Evolutionary conservation across 371 early-diverging fungal species (phyloP).

Genomic region (Mucor velutinosus): DNA sequence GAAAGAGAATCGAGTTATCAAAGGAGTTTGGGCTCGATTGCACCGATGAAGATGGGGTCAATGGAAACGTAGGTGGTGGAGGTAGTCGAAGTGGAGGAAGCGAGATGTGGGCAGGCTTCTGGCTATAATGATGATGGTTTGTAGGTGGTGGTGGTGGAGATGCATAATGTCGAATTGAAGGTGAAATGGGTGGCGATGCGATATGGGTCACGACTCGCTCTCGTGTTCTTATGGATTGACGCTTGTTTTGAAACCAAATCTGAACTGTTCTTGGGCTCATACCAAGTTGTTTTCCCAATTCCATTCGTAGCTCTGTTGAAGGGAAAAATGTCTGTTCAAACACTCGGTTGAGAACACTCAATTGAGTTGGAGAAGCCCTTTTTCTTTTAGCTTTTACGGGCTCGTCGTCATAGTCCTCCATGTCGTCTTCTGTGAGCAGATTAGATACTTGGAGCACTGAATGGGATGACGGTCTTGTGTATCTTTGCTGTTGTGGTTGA

Average conservation of each 20-base stretch:
- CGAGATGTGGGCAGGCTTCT: conserved; percentile 5
- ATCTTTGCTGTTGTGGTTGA: neutral
- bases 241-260: conserved; percentile 96
- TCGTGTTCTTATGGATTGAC: conserved; percentile 53
- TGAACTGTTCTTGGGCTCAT: conserved; percentile 89
- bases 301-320: conserved; percentile 77
- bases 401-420: conserved; percentile 7
- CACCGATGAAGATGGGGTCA: conserved; percentile 29
- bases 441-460: conserved; percentile 12
- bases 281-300: conserved; percentile 81
- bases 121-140: neutral
- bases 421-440: conserved; percentile 4
- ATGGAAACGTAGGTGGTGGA: conserved; percentile 27
- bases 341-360: conserved; percentile 55
- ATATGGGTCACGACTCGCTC: neutral
- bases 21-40: conserved; percentile 32
- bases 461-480: neutral
- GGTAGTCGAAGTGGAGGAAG: conserved; percentile 37
- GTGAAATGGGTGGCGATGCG: conserved; percentile 24
- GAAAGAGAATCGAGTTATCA: conserved; percentile 3
- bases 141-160: conserved; percentile 38
- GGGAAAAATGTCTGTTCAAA: conserved; percentile 58
- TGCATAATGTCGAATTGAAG: conserved; percentile 52
- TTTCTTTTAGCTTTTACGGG: conserved; percentile 52
- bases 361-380: conserved; percentile 47